These are phyloP conservation scores for Dactylis glomerata DNA, from an alignment of 176 grass and related monocot species.

Conservation along the genomic window DNA sequence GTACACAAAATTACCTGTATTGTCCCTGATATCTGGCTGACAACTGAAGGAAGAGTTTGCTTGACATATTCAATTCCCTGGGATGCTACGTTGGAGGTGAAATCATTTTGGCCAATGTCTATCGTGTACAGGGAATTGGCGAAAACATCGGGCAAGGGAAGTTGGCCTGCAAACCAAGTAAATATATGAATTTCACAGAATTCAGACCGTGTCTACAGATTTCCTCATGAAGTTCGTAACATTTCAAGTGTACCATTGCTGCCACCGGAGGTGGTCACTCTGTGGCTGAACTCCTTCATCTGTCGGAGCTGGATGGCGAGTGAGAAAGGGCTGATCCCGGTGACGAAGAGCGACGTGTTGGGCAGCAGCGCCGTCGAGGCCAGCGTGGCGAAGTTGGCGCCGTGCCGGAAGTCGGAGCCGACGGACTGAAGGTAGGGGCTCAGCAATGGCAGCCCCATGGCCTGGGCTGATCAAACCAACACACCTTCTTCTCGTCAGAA, in stretches of 20 bases:
- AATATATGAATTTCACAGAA: background rate
- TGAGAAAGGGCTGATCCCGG: conserved; percentile 73
- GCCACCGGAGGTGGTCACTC: conserved; percentile 1
- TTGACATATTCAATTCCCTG: conserved; percentile 32
- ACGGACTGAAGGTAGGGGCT: conserved; percentile 79
- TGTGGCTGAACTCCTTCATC: conserved; percentile 48
- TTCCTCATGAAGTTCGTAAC: too few species aligned
- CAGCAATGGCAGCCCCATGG: conserved; percentile 60
- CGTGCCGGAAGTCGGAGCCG: conserved; percentile 59
- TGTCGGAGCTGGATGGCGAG: conserved; percentile 70
- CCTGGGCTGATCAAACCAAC: conserved; percentile 35
- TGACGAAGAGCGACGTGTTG: conserved; percentile 69
- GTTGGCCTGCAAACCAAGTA: conserved; percentile 14
- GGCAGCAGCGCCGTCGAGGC: conserved; percentile 70
- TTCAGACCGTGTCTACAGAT: background rate
- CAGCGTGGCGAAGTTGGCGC: conserved; percentile 78
- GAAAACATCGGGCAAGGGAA: conserved; percentile 39
- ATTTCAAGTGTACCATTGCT: background rate
- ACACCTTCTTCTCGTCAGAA: background rate
- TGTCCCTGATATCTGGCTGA: conserved; percentile 54
- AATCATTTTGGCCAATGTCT: conserved; percentile 88
- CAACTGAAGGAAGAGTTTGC: conserved; percentile 50
- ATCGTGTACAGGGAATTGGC: conserved; percentile 53
- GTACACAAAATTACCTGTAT: conserved; percentile 34
- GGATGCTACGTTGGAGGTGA: conserved; percentile 60